Percentiles rank a stretch among this genome's conserved stretches.
Evolutionary conservation across 2,329 filamentous ascomycete genomes (phyloP).

Genomic region (Aspergillus fumigatus): DNA sequence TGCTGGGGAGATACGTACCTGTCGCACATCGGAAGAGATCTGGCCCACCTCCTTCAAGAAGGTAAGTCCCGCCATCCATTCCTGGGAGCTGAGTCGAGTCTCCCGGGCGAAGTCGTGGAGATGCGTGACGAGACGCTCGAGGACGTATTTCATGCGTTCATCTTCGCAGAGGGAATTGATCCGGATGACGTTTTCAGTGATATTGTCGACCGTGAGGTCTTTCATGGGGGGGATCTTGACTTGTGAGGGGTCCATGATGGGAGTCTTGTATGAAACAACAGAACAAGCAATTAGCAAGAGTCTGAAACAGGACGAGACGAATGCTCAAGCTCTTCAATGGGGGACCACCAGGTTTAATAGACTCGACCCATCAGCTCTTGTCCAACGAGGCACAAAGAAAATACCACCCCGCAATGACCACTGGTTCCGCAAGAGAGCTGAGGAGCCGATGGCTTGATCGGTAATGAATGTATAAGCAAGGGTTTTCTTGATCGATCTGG

Average conservation of each 20-base stretch:
- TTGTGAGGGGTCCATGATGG: conserved; percentile 39
- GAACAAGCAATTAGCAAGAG: neutral
- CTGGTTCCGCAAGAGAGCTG: neutral
- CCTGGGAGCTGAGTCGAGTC: conserved; percentile 67
- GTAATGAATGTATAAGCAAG: neutral
- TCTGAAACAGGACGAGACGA: neutral
- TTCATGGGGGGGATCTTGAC: conserved; percentile 49
- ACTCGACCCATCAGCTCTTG: neutral
- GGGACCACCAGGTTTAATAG: neutral
- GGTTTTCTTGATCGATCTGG: neutral
- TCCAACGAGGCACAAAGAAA: neutral
- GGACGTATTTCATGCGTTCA: conserved; percentile 64
- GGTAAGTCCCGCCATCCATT: conserved; percentile 71
- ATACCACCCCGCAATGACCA: neutral
- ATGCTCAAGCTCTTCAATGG: neutral
- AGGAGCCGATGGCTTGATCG: neutral
- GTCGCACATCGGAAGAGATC: conserved; percentile 68
- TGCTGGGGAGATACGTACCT: conserved; percentile 47
- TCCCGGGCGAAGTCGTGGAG: conserved; percentile 79
- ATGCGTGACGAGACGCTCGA: conserved; percentile 69
- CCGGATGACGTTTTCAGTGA: conserved; percentile 68
- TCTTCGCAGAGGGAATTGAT: conserved; percentile 70
- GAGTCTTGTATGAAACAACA: neutral
- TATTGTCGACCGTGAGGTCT: conserved; percentile 73
- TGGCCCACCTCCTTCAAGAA: conserved; percentile 71